Evolutionary conservation across 2,329 filamentous ascomycete genomes (phyloP).

Genomic region (Aureobasidium melanogenum): DNA sequence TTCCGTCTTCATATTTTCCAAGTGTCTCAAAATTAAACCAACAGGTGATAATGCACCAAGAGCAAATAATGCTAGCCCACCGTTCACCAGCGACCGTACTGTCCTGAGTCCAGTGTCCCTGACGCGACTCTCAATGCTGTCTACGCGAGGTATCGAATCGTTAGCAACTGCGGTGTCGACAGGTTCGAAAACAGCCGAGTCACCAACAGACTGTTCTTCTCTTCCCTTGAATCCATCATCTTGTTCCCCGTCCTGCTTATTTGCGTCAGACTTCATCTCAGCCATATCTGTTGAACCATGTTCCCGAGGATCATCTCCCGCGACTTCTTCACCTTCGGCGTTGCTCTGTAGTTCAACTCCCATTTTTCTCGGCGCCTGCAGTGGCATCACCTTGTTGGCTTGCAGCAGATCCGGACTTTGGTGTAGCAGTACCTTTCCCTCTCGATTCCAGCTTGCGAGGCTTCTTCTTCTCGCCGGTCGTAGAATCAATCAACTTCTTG

Average conservation of each 20-base stretch:
- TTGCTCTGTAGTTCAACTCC: conserved; percentile 10
- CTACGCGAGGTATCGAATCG: too few species aligned
- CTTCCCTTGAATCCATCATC: neutral
- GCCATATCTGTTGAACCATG: neutral
- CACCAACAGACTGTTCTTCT: neutral
- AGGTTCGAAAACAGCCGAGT: neutral
- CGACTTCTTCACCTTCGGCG: neutral
- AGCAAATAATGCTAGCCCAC: neutral
- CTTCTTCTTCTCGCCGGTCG: conserved; percentile 11
- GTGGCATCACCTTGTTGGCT: neutral
- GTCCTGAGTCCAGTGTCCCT: neutral
- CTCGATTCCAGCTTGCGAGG: conserved; percentile 2
- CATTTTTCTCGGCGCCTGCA: neutral
- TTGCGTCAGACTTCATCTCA: neutral
- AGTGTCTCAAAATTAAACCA: neutral
- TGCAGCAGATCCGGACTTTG: neutral
- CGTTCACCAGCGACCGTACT: neutral
- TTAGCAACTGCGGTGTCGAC: neutral
- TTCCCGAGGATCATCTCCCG: neutral
- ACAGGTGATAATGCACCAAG: conserved; percentile 3
- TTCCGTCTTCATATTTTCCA: neutral
- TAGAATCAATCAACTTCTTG: conserved; percentile 1
- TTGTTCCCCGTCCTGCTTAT: too few species aligned
- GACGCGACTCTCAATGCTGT: neutral
- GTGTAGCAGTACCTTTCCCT: neutral